Base-by-base conservation (phyloP, 805 yeast species). In the Blastobotrys parvus region DNA sequence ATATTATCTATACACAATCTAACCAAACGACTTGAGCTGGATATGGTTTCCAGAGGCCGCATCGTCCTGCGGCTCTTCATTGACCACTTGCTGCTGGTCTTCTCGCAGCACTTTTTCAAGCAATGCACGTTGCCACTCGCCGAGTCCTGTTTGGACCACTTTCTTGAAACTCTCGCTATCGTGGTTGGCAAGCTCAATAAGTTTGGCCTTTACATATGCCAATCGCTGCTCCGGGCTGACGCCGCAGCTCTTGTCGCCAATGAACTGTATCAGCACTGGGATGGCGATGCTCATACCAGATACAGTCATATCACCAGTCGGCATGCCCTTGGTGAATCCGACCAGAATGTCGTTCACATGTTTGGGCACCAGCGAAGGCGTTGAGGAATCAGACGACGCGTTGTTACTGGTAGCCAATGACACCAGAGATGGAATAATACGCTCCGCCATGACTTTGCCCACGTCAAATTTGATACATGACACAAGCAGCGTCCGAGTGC, bases 401-500 rank as follows among this genome's bases (percentile, higher is more conserved):
- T 49, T 49, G n/a, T 53, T 49, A 63, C 52, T 20, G 47, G 49
- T 32, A 39, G 58, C 52, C 25, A 56, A 45, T 1, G 63, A 47
- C 0, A 78, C 61, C 13, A 78, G 53, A 29, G 62, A 62, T 6
- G 78, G 73, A 2, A 82, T 59, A 22, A 77, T 55, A 13, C 61
- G 61, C 43, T 69, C 68, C 31, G 79, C 62, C 1, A 74, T 57
- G 3, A 52, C 43, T 3, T 64, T 60, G 5, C 71, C 63, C 3
- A 67, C 58, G 3, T 53, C 49, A 2, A 29, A 63, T 43, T 54
- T 51, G 18, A 50, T 44, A 30, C 65, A 55, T 33, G 65, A 67
- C 6, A 62, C 55, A 33, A 82, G 65, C 35, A 85, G 62, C 0
- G 80, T 68, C 51, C 72, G 80, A 40, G 82, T 65, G 13, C 92